Evolutionary conservation across 495 filamentous ascomycete genomes (phyloP).

Genomic region (Polyplosphaeria fusca): DNA sequence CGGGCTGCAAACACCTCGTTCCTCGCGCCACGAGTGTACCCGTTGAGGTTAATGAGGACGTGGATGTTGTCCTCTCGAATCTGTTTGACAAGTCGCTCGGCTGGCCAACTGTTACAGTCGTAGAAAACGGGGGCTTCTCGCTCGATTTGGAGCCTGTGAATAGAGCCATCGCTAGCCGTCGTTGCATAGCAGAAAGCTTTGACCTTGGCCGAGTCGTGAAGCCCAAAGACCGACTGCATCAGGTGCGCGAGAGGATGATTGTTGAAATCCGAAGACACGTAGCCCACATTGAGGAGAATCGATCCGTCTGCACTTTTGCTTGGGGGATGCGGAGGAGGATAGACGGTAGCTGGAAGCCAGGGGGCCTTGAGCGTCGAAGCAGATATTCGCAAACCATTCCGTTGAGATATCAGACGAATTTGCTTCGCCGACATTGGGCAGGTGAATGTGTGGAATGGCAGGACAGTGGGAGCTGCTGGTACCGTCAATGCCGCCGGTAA

Average conservation of each 20-base stretch:
- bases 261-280: constrained; percentile 98
- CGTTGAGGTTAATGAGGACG: constrained; percentile 95
- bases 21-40: constrained; percentile 92
- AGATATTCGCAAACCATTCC: constrained; percentile 91
- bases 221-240: constrained; percentile 98
- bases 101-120: constrained; percentile 82
- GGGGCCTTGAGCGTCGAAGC: constrained; percentile 78
- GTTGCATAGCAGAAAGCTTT: constrained; percentile 97
- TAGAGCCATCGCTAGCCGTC: constrained; percentile 83
- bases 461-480: constrained; percentile 87
- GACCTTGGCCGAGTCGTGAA: constrained; percentile 70
- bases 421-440: constrained; percentile 90
- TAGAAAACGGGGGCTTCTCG: constrained; percentile 87
- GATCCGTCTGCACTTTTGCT: no score
- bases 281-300: constrained; percentile 87
- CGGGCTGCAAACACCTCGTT: constrained; percentile 97
- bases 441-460: constrained; percentile 99
- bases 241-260: constrained; percentile 95
- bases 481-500: constrained; percentile 72
- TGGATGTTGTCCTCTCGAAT: constrained; percentile 93
- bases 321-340: constrained; percentile 78
- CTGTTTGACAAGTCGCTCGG: constrained; percentile 81
- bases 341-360: constrained; percentile 82
- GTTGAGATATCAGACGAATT: constrained; percentile 90
- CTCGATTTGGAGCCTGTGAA: constrained; percentile 92